Evolutionary conservation across 1,139 yeast genomes (phyloP), one percentile per base, ranked within the genome.

Genomic region (Geotrichum reessii): DNA sequence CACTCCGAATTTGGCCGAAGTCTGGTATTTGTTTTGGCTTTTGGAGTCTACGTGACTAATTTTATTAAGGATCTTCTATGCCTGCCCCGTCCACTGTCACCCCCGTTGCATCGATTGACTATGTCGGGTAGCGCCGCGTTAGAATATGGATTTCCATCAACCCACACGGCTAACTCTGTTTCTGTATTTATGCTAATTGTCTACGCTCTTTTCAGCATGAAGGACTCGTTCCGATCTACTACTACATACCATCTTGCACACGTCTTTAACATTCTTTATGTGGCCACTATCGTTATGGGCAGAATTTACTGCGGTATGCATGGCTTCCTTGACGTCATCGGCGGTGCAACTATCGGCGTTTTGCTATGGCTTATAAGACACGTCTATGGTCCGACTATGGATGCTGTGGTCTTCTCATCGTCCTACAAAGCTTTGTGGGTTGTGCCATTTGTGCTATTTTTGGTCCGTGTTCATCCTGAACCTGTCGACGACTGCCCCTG

Each of bases 261-360:
- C 55, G 56, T 64, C 1, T 51, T 71, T 14, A 64, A 72, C 42
- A 54, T 72, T 1, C 50, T 81, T 17, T 91, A 92, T 69, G 86
- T 84, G 67, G 62, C 77, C 27, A 84, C 95, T 11, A 76, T 93
- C 63, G 81, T 88, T 1, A 72, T 83, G 63, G 99, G 99, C 31
- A 77, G 99, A 59, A 71, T 93, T 7, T 93, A 93, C 73, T 92
- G 97, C 71, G 99, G 99, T 4, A 93, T 93, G 99, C 99, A 93
- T 73, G 99, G 99, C 1, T 82, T 88, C 62, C 74, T 88, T 37
- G 99, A 93, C 70, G 77, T 93, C 4, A 57, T 76, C 1, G 73
- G 82, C 11, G 99, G 99, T 2, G 74, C 83, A 0, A 0, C 79
- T 0, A 76, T 90, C 28, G 99, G 99, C 0, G 58, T 74, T 0